These are phyloP conservation scores for Pestalotiopsis sp. DNA, from an alignment of 2,329 filamentous ascomycete species.

Conservation along the genomic window DNA sequence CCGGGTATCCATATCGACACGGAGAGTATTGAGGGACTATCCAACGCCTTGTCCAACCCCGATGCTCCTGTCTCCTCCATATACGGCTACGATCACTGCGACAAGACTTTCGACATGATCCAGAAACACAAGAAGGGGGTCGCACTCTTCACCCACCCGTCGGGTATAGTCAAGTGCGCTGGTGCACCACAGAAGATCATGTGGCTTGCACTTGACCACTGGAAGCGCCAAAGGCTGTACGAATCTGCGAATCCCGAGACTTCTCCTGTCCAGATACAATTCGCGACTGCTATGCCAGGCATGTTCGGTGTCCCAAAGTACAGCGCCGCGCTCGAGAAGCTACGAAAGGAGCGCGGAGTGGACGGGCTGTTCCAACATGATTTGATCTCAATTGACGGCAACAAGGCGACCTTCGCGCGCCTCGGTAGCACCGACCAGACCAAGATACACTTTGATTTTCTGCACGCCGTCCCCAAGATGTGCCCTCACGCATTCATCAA, in stretches of 20 bases:
- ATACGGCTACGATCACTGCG: conserved; percentile 34
- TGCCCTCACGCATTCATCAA: conserved; percentile 33
- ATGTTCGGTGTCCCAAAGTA: conserved; percentile 44
- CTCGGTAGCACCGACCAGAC: conserved; percentile 31
- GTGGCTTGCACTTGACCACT: conserved; percentile 41
- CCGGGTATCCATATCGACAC: conserved; percentile 38
- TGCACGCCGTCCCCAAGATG: conserved; percentile 38
- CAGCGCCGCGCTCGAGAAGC: conserved; percentile 32
- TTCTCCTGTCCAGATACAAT: conserved; percentile 18
- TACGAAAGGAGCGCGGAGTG: conserved; percentile 35
- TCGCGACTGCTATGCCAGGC: conserved; percentile 34
- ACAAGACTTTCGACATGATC: conserved; percentile 36
- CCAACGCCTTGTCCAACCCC: conserved; percentile 33
- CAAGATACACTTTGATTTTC: conserved; percentile 33
- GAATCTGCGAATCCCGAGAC: conserved; percentile 27
- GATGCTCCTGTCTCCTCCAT: conserved; percentile 36
- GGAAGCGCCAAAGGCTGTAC: conserved; percentile 34
- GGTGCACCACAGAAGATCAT: conserved; percentile 41
- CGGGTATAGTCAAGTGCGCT: conserved; percentile 40
- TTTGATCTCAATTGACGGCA: conserved; percentile 35
- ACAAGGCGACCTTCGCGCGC: conserved; percentile 36
- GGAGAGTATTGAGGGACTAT: conserved; percentile 32
- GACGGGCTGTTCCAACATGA: conserved; percentile 41
- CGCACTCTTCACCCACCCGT: conserved; percentile 39
- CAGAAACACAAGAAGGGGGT: conserved; percentile 34